Conservation (phyloP, 192 early-diverging fungal species). For the Coemansia sp. region DNA sequence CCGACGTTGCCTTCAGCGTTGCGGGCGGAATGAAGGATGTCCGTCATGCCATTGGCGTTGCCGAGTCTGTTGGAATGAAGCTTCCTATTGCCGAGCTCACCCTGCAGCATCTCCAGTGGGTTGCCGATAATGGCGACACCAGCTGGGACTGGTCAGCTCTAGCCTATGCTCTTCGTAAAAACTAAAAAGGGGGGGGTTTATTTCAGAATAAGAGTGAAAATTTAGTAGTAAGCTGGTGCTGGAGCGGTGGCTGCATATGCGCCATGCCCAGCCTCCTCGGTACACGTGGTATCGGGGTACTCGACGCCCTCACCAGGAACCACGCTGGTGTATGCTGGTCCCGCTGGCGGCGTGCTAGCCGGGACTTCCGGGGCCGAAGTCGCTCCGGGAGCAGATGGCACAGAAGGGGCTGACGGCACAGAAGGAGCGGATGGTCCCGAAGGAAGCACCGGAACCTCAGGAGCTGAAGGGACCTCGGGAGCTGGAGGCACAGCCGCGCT, state of each 20-base stretch:
- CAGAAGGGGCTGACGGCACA: slow-evolving; percentile 1
- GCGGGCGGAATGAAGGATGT: slow-evolving; percentile 43
- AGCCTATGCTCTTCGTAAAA: slow-evolving; percentile 36
- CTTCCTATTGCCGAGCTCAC: slow-evolving; percentile 39
- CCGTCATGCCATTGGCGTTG: slow-evolving; percentile 37
- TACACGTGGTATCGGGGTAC: slow-evolving; percentile 35
- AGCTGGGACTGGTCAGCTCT: slow-evolving; percentile 46
- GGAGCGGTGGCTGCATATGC: slow-evolving; percentile 11
- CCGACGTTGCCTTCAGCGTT: slow-evolving; percentile 37
- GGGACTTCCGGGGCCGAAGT: slow-evolving; percentile 3
- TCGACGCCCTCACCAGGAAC: slow-evolving; percentile 4
- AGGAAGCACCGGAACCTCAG: background rate
- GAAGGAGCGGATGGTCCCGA: background rate
- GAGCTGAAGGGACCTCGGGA: background rate
- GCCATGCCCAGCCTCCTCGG: slow-evolving; percentile 9
- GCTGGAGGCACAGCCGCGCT: slow-evolving; percentile 10
- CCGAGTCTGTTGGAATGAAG: slow-evolving; percentile 21
- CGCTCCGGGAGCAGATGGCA: background rate
- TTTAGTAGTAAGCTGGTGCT: slow-evolving; percentile 10
- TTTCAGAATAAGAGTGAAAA: slow-evolving; percentile 7
- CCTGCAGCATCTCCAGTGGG: slow-evolving; percentile 34
- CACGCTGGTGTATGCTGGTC: background rate
- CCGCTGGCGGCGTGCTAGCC: background rate
- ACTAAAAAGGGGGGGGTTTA: background rate
- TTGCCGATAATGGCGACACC: slow-evolving; percentile 28